Base-by-base conservation (phyloP, 441 rosid species). In the Erodium trifolium region DNA sequence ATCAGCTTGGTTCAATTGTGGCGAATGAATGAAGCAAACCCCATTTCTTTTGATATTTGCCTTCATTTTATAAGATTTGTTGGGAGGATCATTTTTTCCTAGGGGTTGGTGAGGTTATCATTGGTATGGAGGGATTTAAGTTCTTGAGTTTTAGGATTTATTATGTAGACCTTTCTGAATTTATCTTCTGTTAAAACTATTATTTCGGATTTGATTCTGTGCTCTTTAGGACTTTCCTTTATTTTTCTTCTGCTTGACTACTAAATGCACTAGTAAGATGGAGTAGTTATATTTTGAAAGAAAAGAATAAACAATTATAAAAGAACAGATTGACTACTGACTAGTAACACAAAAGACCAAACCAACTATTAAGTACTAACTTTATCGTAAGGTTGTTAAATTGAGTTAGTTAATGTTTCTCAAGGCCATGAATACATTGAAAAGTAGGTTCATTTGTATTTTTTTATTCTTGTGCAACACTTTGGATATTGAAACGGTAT, bases 1-100 rank as follows among this genome's bases (percentile, higher is more conserved):
- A 83, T 43, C 80, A 82, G 67, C 76, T 80, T 35, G 78, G 79
- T 47, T 69, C 82, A 0, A 31, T 31, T 31, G 34, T 31, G 34
- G 34, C 34, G 2, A 31, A 31, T 62, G 86, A 82, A 68, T 77
- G 80, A 82, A 70, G 68, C 66, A 31, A 14, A 31, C 29, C 67
- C 18, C 57, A 49, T 43, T 43, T 43, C 49, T 43, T 43, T 43
- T 43, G 49, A 12, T 43, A 8, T 43, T 43, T 43, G 49, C 49
- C 11, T 43, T 43, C 49, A 43, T 43, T 43, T 43, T 43, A 12
- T 31, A 43, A 43, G 13, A 43, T 43, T 43, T 43, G 49, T 43
- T 43, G 49, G 49, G 49, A 43, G 49, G 49, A 43, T 43, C 49
- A 43, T 43, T 43, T 12, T 43, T 43, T 43, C 13, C 5, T 8